Percentiles rank a stretch among this genome's conserved stretches.
Conservation (phyloP, 257 asterid species). For the Rauvolfia tetraphylla region DNA sequence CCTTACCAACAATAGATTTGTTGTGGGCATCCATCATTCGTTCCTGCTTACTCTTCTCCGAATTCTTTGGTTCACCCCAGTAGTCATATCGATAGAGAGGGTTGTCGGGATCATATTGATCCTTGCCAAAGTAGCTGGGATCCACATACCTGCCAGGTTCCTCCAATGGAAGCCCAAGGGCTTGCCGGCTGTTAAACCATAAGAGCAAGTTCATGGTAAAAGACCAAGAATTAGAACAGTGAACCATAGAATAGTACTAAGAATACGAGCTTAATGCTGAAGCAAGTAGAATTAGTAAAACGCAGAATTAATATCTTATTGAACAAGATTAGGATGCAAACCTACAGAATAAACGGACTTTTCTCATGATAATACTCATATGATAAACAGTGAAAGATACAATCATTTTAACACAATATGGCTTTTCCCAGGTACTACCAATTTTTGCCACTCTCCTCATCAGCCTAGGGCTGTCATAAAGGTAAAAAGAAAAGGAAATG, state of each 20-base stretch:
- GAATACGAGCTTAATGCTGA: neutral
- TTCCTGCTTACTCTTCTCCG: slow-evolving; percentile 89
- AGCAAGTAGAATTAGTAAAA: neutral
- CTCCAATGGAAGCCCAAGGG: slow-evolving; percentile 84
- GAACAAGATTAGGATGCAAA: neutral
- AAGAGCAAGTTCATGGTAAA: too few species aligned
- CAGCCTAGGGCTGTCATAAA: neutral
- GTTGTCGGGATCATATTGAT: slow-evolving; percentile 73
- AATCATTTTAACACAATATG: neutral
- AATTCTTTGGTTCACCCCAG: slow-evolving; percentile 99
- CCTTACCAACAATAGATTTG: slow-evolving; percentile 85
- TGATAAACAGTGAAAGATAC: neutral
- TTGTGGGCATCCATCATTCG: slow-evolving; percentile 82
- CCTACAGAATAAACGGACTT: neutral
- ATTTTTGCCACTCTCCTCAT: neutral
- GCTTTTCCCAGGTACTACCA: neutral
- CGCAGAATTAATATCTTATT: neutral
- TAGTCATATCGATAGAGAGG: slow-evolving; percentile 84
- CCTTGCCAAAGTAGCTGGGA: slow-evolving; percentile 73
- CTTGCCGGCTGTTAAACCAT: slow-evolving; percentile 92
- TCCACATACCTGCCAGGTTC: slow-evolving; percentile 90
- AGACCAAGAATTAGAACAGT: neutral
- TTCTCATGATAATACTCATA: neutral
- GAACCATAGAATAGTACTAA: too few species aligned
- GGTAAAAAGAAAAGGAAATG: neutral